Percentiles rank a stretch among this genome's conserved stretches.
These are phyloP conservation scores for Gardenia jasminoides DNA, from an alignment of 257 asterid species.

Conservation along the genomic window DNA sequence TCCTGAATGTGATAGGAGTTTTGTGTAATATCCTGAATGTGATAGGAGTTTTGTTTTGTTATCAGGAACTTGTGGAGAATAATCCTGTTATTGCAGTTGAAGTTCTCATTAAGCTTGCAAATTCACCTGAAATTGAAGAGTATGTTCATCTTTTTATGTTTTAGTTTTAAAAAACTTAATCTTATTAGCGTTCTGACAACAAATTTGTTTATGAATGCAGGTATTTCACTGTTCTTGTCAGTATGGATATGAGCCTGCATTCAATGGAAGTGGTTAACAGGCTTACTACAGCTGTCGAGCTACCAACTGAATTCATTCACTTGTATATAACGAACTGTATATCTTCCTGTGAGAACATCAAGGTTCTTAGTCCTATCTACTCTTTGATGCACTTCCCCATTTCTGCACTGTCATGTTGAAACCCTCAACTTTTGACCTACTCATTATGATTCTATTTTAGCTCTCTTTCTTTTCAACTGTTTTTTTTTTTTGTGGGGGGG, in stretches of 20 bases:
- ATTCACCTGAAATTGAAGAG: constrained; percentile 94
- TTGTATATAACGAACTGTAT: constrained; percentile 89
- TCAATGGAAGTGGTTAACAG: constrained; percentile 99
- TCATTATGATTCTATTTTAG: not conserved
- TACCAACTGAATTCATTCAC: constrained; percentile 92
- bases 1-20: not conserved
- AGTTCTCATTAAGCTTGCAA: constrained; percentile 80
- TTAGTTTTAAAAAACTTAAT: not conserved
- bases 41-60: not conserved
- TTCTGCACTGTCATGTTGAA: not conserved
- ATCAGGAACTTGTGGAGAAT: constrained; percentile 93
- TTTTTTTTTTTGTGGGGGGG: not conserved
- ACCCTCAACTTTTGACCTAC: not conserved
- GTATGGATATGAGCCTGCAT: constrained; percentile 99
- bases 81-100: constrained; percentile 95
- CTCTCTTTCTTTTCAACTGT: not conserved
- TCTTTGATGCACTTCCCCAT: not conserved
- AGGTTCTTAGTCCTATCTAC: constrained; percentile 41
- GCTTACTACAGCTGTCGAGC: constrained; percentile 88
- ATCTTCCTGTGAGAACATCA: constrained; percentile 86
- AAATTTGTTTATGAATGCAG: constrained; percentile 42
- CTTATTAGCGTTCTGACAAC: constrained; percentile 4
- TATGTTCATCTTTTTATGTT: constrained; percentile 31
- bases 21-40: not conserved
- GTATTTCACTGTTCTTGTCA: constrained; percentile 91